Conservation (phyloP, 2,329 filamentous ascomycete genomes). For the Xylariales sp. region DNA sequence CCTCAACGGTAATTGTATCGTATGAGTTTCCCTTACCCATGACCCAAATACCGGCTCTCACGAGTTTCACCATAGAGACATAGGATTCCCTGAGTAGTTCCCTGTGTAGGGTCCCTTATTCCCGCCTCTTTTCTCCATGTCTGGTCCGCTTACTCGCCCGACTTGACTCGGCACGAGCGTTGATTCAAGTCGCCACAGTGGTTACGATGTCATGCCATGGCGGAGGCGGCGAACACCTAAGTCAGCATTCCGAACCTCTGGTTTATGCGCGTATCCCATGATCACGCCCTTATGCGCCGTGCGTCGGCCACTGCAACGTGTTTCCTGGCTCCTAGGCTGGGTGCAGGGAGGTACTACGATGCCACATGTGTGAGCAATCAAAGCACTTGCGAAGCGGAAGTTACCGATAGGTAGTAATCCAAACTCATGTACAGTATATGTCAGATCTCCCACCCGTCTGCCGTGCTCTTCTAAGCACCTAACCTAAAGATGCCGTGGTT, state of each 20-base stretch:
- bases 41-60: constrained; percentile 19
- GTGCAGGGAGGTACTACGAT: constrained; percentile 22
- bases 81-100: not conserved
- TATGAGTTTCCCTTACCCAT: constrained; percentile 7
- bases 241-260: not conserved
- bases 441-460: constrained; percentile 15
- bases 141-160: not conserved
- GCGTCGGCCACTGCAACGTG: constrained; percentile 12
- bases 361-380: constrained; percentile 18
- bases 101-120: not conserved
- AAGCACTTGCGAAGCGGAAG: constrained; percentile 4
- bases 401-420: constrained; percentile 16
- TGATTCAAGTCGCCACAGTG: not conserved
- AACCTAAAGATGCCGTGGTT: constrained; percentile 4
- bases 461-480: constrained; percentile 8
- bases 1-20: constrained; percentile 6
- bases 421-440: constrained; percentile 5
- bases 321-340: constrained; percentile 6
- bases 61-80: constrained; percentile 2
- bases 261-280: constrained; percentile 26
- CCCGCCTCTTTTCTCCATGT: not conserved
- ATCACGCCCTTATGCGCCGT: constrained; percentile 18
- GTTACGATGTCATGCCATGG: constrained; percentile 7
- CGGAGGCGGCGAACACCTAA: not conserved
- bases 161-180: not conserved